Conservation (phyloP, 2,329 filamentous ascomycete species). For the Fusarium mexicanum region DNA sequence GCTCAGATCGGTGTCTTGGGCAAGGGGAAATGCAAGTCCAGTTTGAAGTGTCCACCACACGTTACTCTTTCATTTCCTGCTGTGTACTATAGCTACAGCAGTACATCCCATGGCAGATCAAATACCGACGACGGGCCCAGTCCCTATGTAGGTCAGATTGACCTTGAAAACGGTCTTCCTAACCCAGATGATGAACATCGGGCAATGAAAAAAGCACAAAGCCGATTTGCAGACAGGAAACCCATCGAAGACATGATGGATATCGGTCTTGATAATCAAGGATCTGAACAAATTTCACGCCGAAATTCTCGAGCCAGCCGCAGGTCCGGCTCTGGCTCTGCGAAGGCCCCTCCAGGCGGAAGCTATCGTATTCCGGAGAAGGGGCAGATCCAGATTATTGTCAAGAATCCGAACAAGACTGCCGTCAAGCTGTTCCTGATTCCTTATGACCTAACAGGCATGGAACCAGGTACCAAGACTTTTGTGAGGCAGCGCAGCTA, state of each 20-base stretch:
- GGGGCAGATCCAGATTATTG: slow-evolving; percentile 94
- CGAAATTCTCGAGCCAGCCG: slow-evolving; percentile 58
- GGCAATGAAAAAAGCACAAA: slow-evolving; percentile 60
- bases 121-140: slow-evolving; percentile 87
- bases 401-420: slow-evolving; percentile 98
- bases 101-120: slow-evolving; percentile 68
- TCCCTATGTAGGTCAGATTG: slow-evolving; percentile 93
- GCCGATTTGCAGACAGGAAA: slow-evolving; percentile 53
- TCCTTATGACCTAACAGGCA: slow-evolving; percentile 90
- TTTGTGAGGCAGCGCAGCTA: slow-evolving; percentile 96
- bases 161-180: slow-evolving; percentile 82
- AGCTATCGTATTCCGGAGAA: slow-evolving; percentile 94
- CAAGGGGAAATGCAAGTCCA: slow-evolving; percentile 86
- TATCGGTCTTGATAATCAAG: slow-evolving; percentile 27
- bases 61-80: slow-evolving; percentile 91
- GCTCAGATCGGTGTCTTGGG: slow-evolving; percentile 96
- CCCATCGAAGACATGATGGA: slow-evolving; percentile 41
- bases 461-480: slow-evolving; percentile 94
- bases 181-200: slow-evolving; percentile 60
- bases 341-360: slow-evolving; percentile 78
- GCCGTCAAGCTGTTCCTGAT: slow-evolving; percentile 96
- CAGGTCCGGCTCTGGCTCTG: slow-evolving; percentile 61
- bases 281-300: slow-evolving; percentile 37
- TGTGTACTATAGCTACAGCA: slow-evolving; percentile 93
- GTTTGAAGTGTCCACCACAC: slow-evolving; percentile 85